phyloP scores from a whole-genome alignment of 768 basidiomycete species.

The Boletus insuetus region DNA sequence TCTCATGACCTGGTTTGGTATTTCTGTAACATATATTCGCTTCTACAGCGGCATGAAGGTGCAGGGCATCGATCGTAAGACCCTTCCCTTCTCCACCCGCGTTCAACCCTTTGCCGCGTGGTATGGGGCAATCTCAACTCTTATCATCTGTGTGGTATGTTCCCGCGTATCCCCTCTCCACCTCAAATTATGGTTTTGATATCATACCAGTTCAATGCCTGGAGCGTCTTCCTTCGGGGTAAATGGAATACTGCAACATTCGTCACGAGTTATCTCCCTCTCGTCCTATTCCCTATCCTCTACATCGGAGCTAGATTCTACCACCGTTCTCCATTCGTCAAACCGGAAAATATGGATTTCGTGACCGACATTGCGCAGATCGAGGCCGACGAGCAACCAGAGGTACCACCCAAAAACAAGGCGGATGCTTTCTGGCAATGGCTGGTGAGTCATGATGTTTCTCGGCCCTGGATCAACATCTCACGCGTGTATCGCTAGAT shows the following conservation, averaged over 20 bases:
- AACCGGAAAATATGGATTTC: constrained; percentile 80
- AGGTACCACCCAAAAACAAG: constrained; percentile 66
- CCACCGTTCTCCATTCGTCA: constrained; percentile 23
- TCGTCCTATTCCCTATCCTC: constrained; percentile 70
- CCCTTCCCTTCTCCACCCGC: constrained; percentile 65
- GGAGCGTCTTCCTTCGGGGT: constrained; percentile 49
- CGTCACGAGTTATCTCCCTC: constrained; percentile 79
- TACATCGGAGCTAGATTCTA: constrained; percentile 59
- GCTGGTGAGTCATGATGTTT: constrained; percentile 52
- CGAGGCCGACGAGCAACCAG: constrained; percentile 67
- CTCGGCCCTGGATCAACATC: neutral
- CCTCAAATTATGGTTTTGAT: constrained; percentile 21
- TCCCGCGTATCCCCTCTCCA: neutral
- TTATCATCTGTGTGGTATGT: constrained; percentile 64
- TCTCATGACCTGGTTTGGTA: constrained; percentile 82
- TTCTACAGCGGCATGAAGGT: constrained; percentile 81
- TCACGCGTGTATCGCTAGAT: constrained; percentile 16
- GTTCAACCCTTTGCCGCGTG: constrained; percentile 77
- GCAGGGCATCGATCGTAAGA: constrained; percentile 72
- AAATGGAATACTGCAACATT: constrained; percentile 64
- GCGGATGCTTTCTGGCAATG: constrained; percentile 73
- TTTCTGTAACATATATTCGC: constrained; percentile 72
- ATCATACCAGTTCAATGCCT: constrained; percentile 46
- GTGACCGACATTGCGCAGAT: constrained; percentile 65
- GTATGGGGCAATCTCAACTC: constrained; percentile 34